Evolutionary conservation across 495 filamentous ascomycete species (phyloP), one percentile per base, ranked within the genome.

Genomic region (Penicillium pancosmium): DNA sequence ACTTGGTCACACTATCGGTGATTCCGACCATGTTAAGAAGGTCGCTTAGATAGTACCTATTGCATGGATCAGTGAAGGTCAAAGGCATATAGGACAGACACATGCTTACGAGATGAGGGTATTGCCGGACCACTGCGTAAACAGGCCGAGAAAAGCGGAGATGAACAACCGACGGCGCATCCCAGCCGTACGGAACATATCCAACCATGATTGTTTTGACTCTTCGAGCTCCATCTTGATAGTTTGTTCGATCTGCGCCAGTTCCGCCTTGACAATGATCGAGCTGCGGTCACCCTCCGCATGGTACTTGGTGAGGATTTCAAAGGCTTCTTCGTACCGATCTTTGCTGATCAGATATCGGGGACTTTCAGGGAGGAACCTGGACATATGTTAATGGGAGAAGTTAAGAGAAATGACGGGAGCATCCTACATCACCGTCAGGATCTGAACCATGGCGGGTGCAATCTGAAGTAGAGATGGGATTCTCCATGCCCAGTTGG

Each of bases 61-160:
- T 13, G 44, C 9, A 13, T 12, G 12, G 11, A 38, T 38, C 15
- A 38, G 36, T 6, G 15, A 38, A 13, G 36, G 11, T 13, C 0
- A 12, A n/a, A 38, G 12, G 36, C 11, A 38, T 38, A n/a, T 12
- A 38, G 8, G 8, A 62, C 57, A 46, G 49, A n/a, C 54, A 18
- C 5, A 56, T 61, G 18, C 60, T 57, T 65, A 80, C 62, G 84
- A 84, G 49, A 87, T 85, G 44, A 87, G 71, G 11, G 82, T 84
- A 65, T 88, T 88, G 21, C 86, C 85, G 38, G 82, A 85, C 76
- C 84, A 86, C 63, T 89, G 85, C 0, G 83, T 84, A 69, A 88
- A 87, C 7, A 88, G 64, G 5, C 84, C 83, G 13, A 88, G 72
- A 54, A 83, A 79, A 8, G 80, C 76, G 4, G 79, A 78, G 61